Percentiles rank a stretch among this genome's conserved stretches.
Conservation (phyloP, 345 rosid genomes). For the Boechera retrofracta region DNA sequence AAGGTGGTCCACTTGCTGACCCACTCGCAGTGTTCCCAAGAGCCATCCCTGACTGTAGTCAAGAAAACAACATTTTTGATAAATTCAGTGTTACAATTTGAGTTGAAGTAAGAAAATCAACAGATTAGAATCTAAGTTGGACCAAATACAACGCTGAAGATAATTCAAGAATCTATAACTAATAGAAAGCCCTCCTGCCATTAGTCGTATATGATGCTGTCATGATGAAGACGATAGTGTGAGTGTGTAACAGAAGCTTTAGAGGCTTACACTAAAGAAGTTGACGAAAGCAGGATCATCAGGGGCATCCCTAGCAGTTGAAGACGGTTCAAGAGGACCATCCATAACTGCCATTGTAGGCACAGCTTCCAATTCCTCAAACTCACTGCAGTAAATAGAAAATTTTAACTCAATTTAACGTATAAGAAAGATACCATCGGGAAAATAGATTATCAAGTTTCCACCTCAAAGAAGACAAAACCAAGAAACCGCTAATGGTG, state of each 20-base stretch:
- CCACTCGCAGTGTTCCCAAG: slow-evolving; percentile 56
- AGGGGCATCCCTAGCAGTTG: slow-evolving; percentile 59
- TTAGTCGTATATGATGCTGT: slow-evolving; percentile 1
- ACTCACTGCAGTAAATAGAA: slow-evolving; percentile 60
- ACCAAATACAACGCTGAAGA: background rate
- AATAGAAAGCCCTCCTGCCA: slow-evolving; percentile 10
- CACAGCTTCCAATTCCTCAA: slow-evolving; percentile 93
- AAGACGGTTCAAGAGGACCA: slow-evolving; percentile 86
- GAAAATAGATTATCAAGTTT: background rate
- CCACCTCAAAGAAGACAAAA: background rate
- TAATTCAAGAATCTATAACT: slow-evolving; percentile 20
- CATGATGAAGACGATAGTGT: background rate
- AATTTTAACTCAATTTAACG: background rate
- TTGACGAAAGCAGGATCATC: slow-evolving; percentile 86
- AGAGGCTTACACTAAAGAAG: slow-evolving; percentile 78
- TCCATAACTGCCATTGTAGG: slow-evolving; percentile 92
- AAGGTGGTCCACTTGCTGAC: slow-evolving; percentile 53
- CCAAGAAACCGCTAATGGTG: slow-evolving; percentile 10
- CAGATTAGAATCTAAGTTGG: background rate
- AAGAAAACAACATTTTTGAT: slow-evolving; percentile 25
- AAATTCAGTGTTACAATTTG: background rate
- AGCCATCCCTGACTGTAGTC: slow-evolving; percentile 69
- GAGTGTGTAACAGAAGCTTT: slow-evolving; percentile 16
- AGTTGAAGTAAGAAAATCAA: slow-evolving; percentile 16
- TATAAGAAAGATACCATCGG: background rate